Evolutionary conservation across 805 yeast genomes (phyloP).

Genomic region (Tetrapisispora iriomotensis): DNA sequence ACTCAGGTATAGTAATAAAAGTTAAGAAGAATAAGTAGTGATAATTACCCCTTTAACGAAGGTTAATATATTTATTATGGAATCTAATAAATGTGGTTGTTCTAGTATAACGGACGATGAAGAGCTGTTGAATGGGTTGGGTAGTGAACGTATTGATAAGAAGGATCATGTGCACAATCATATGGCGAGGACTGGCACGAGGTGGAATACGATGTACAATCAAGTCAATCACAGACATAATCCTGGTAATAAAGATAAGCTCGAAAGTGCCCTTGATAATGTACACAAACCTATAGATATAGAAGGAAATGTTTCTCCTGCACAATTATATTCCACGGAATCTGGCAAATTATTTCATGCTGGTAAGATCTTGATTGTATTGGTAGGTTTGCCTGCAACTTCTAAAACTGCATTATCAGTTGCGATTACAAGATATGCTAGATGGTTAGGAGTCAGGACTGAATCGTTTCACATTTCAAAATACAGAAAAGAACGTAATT

Average conservation of each 20-base stretch:
- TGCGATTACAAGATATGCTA: constrained; percentile 77
- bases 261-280: constrained; percentile 35
- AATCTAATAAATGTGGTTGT: no score
- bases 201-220: constrained; percentile 32
- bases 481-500: constrained; percentile 52
- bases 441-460: constrained; percentile 95
- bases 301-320: constrained; percentile 64
- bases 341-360: constrained; percentile 92
- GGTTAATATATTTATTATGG: no score
- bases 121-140: constrained; percentile 17
- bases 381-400: constrained; percentile 91
- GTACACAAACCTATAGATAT: constrained; percentile 44
- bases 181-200: constrained; percentile 43
- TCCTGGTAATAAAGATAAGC: constrained; percentile 42
- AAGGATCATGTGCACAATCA: constrained; percentile 36
- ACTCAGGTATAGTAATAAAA: no score
- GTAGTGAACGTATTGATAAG: constrained; percentile 32
- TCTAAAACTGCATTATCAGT: constrained; percentile 93
- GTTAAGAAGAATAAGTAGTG: no score
- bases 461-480: constrained; percentile 89
- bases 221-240: no score
- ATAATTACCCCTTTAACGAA: no score
- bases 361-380: constrained; percentile 78
- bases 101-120: no score
- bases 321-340: constrained; percentile 86